Evolutionary conservation across 1,284 basidiomycete species (phyloP), one percentile per base, ranked within the genome.

Genomic region (Pseudomicrostroma phylloplanum): DNA sequence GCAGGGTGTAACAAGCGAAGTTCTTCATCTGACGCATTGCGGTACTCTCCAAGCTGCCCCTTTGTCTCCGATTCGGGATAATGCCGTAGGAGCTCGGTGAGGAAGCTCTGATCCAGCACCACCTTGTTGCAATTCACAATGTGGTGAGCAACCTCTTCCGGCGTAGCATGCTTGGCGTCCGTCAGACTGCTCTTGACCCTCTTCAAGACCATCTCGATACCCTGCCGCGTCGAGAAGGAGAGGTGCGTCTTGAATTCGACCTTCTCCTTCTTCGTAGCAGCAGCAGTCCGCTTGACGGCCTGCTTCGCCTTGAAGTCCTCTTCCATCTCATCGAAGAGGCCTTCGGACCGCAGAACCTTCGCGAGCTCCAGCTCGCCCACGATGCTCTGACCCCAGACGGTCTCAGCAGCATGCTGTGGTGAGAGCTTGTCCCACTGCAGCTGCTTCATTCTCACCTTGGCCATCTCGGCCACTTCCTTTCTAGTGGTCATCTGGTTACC

Each of bases 301-400:
- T 96, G 92, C 81, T 94, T 93, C 19, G 93, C 92, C 79, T 94
- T 93, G 83, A 98, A 98, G 77, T 94, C 92, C 75, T 96, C 89
- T 80, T 98, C 93, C 89, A 98, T 97, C 81, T 93, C 89, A 72
- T 85, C 85, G 87, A 93, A 97, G 11, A 98, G 86, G 48, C 93
- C 91, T 74, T 68, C 61, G 41, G 70, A 48, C 49, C 70, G 63
- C 19, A 79, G 57, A 55, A 64, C 55, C 56, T 64, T 61, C 51
- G 71, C 67, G 23, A 78, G 51, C 36, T 57, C 17, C 58, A 63
- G 62, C 57, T 79, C 77, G 42, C 70, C 67, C 9, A 62, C 64
- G 46, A 66, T 59, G 23, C 67, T 64, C 58, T 70, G 63, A 12
- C 71, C 76, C 69, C 76, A 79, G 43, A 79, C 69, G 23, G 77